phyloP scores from a whole-genome alignment of 2,329 filamentous ascomycete species.

The Neonectria ditissima region DNA sequence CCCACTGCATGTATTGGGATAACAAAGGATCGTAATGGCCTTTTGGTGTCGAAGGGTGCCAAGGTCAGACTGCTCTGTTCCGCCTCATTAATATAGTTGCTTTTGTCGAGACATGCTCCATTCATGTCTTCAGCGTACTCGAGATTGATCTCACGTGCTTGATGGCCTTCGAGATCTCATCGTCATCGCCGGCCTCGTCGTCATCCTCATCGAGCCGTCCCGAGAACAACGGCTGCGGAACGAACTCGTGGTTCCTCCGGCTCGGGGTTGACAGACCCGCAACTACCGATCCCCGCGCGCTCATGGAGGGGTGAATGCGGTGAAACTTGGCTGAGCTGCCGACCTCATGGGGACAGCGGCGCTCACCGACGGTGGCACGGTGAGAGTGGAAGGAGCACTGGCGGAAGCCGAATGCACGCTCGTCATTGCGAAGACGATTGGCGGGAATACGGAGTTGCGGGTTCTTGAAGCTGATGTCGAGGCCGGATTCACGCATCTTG shows the following conservation, averaged over 20 bases:
- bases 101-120: constrained; percentile 3
- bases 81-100: not conserved
- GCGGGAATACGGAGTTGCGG: constrained; percentile 69
- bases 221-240: constrained; percentile 47
- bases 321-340: constrained; percentile 30
- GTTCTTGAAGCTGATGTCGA: constrained; percentile 69
- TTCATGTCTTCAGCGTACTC: constrained; percentile 45
- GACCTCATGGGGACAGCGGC: constrained; percentile 61
- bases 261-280: constrained; percentile 39
- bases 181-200: constrained; percentile 45
- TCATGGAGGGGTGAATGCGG: constrained; percentile 20
- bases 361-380: constrained; percentile 65
- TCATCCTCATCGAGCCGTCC: constrained; percentile 37
- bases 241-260: constrained; percentile 36
- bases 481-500: constrained; percentile 63
- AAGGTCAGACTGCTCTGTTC: not conserved
- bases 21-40: not conserved
- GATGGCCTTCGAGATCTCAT: constrained; percentile 44
- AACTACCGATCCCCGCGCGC: constrained; percentile 27
- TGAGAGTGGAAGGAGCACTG: constrained; percentile 72
- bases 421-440: constrained; percentile 66
- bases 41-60: not conserved
- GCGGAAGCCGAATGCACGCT: constrained; percentile 70
- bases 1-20: not conserved
- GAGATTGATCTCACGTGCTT: constrained; percentile 49